Base-by-base conservation (phyloP, 306 rosid species). In the Potentilla sterilis region DNA sequence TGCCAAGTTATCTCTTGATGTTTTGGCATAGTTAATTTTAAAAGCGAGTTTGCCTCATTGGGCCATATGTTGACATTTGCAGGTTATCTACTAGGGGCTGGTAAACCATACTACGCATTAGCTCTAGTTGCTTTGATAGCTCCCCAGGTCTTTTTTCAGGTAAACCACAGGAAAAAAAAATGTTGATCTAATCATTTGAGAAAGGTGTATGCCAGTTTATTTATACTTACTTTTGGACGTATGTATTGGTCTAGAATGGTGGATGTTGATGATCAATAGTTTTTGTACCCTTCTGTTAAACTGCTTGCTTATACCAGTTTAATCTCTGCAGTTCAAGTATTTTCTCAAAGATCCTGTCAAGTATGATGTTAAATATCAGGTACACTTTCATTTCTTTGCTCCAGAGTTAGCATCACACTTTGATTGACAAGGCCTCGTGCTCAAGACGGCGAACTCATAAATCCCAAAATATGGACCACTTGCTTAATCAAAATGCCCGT, bases 131-230 rank as follows among this genome's bases (percentile, higher is more conserved):
- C 86, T 52, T 84, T 95, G 83, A 87, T 89, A 73, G 64, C 57
- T 79, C 99, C 99, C 13, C 99, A 95, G 83, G 96, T 95, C 41
- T 15, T 90, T 65, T 95, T 95, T 67, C 99, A 95, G 98, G 99
- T 92, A 86, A 69, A 76, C 40, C 61, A 19, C n/a, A 67, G n/a
- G 14, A 22, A 12, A 11, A 19, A 64, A 0, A 14, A 28, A 18
- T 64, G 34, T 10, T 38, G 42, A 37, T 10, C 28, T 28, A 16
- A 21, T 67, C 6, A 67, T 22, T 5, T 11, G 72, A 40, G 54
- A 22, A 67, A 12, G 15, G 34, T 42, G 54, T 22, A 0, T 28
- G 4, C 49, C 15, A 40, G n/a, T 66, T 41, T 41, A n/a, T 40
- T 9, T 41, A n/a, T 9, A n/a, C 70, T 19, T 66, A 3, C 44